phyloP scores from a whole-genome alignment of 768 basidiomycete species.

The Leccinum ochraceum region DNA sequence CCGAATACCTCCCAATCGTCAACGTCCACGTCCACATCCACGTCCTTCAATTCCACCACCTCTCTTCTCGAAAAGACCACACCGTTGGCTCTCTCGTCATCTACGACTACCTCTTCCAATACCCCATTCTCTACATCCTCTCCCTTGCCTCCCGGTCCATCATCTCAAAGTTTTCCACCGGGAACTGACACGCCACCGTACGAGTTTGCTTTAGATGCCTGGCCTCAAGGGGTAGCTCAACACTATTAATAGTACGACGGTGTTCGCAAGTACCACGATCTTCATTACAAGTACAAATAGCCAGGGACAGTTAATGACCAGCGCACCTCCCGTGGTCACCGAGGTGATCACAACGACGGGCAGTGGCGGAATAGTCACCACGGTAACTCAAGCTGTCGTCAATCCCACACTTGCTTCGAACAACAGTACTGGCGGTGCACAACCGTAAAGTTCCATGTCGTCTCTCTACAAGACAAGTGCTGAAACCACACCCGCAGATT shows the following conservation, averaged over 20 bases:
- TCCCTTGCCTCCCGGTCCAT: conserved; percentile 4
- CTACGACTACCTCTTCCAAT: conserved; percentile 2
- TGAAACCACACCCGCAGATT: conserved; percentile 52
- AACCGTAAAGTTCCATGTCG: conserved; percentile 45
- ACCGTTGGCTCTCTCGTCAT: conserved; percentile 20
- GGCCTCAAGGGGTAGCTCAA: conserved; percentile 11
- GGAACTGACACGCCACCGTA: conserved; percentile 24
- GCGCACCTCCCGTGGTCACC: conserved; percentile 60
- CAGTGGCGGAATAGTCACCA: conserved; percentile 51
- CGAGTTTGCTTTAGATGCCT: conserved; percentile 20
- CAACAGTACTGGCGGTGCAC: conserved; percentile 38
- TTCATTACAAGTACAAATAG: conserved; percentile 63
- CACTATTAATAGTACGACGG: conserved; percentile 47
- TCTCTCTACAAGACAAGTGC: background rate
- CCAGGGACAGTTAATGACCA: conserved; percentile 47
- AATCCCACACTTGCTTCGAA: conserved; percentile 71
- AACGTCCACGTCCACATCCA: conserved; percentile 2
- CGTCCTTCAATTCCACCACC: conserved; percentile 9
- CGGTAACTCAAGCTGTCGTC: conserved; percentile 62
- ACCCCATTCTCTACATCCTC: conserved; percentile 11
- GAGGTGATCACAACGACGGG: conserved; percentile 54
- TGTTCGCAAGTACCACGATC: conserved; percentile 48
- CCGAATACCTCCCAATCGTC: conserved; percentile 15
- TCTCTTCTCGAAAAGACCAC: conserved; percentile 6
- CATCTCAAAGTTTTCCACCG: conserved; percentile 8